phyloP scores from a whole-genome alignment of 768 basidiomycete genomes.

The Phlebiopsis gigantea region DNA sequence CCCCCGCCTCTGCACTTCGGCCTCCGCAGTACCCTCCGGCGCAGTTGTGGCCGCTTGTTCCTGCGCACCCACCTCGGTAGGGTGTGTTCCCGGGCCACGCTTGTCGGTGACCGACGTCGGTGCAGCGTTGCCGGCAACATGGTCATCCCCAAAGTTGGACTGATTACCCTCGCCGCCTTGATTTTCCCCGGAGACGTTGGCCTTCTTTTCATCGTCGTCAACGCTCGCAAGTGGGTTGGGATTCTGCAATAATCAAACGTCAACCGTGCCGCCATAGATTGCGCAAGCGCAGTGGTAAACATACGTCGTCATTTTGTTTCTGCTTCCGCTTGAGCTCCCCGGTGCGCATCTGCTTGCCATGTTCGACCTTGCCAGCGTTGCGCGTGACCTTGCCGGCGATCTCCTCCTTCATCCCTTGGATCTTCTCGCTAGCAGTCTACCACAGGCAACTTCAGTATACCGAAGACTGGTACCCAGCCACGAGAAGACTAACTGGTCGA shows the following conservation, averaged over 20 bases:
- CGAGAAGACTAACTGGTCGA: constrained; percentile 26
- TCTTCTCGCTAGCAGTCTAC: constrained; percentile 29
- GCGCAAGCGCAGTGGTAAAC: neutral
- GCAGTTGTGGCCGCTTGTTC: constrained; percentile 24
- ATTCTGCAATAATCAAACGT: neutral
- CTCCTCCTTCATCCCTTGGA: constrained; percentile 34
- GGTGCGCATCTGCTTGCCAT: constrained; percentile 33
- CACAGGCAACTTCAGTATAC: neutral
- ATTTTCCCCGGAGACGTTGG: neutral
- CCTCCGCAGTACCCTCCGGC: constrained; percentile 21
- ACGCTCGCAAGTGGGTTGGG: constrained; percentile 5
- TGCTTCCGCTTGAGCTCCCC: constrained; percentile 36
- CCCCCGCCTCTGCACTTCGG: constrained; percentile 15
- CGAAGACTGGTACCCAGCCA: neutral
- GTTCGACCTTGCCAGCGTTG: constrained; percentile 32
- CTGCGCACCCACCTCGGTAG: constrained; percentile 14
- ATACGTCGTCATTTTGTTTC: constrained; percentile 22
- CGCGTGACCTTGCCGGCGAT: constrained; percentile 33
- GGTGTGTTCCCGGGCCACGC: constrained; percentile 9
- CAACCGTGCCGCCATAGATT: neutral
- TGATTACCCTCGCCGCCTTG: neutral
- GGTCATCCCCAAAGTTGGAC: neutral
- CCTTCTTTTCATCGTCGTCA: constrained; percentile 5
- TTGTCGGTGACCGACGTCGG: constrained; percentile 8
- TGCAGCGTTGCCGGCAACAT: constrained; percentile 2